These are phyloP conservation scores for Geranomyces michiganensis DNA, from an alignment of 192 early-diverging fungal genomes.

Conservation along the genomic window DNA sequence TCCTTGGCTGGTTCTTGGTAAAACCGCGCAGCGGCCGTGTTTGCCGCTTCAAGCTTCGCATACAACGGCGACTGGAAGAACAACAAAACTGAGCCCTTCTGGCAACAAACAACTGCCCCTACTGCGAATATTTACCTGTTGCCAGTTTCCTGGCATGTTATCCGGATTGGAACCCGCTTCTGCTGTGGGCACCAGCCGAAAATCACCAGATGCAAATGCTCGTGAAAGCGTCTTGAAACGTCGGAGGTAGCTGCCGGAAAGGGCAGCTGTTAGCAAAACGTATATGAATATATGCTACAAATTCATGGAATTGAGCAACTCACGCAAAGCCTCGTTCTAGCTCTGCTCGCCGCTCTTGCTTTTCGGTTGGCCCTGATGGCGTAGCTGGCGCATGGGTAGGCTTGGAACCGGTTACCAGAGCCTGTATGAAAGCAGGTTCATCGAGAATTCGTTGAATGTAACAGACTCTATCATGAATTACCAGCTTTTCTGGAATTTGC, in stretches of 20 bases:
- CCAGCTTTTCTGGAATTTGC: constrained; percentile 34
- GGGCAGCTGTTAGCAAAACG: too few species aligned
- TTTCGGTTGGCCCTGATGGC: constrained; percentile 16
- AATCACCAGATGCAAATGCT: constrained; percentile 62
- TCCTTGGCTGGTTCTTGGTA: constrained; percentile 46
- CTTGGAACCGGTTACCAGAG: not conserved
- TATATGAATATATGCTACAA: too few species aligned
- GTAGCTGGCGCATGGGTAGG: not conserved
- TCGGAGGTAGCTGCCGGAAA: constrained; percentile 45
- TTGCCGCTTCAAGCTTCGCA: constrained; percentile 50
- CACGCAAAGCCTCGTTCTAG: constrained; percentile 56
- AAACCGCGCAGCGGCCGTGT: constrained; percentile 41
- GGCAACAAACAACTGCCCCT: too few species aligned
- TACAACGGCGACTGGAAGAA: constrained; percentile 43
- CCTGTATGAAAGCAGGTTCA: not conserved
- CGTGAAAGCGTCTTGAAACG: constrained; percentile 63
- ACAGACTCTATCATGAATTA: not conserved
- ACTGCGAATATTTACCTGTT: constrained; percentile 52
- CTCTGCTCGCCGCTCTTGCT: constrained; percentile 41
- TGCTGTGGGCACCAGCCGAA: constrained; percentile 42
- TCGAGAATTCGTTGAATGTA: not conserved
- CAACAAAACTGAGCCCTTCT: not conserved
- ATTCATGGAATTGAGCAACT: too few species aligned
- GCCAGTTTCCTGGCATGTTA: constrained; percentile 50
- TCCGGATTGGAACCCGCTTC: constrained; percentile 11